Conservation (phyloP, 1,139 yeast genomes). For the Scheffersomyces parashehatae region DNA sequence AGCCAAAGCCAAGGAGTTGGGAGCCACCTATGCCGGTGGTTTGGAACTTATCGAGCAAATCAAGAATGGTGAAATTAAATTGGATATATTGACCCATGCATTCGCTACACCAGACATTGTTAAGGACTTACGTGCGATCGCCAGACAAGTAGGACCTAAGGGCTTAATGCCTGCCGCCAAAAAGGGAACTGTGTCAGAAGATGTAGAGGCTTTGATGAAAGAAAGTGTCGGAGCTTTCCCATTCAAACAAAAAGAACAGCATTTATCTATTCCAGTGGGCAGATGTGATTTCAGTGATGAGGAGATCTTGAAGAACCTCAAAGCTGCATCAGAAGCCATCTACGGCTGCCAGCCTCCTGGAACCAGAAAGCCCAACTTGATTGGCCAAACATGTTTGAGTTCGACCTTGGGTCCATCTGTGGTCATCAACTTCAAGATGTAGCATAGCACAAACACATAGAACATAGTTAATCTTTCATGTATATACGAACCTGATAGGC, state of each 20-base stretch:
- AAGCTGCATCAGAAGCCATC: conserved; percentile 68
- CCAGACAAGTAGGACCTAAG: conserved; percentile 80
- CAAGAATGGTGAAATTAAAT: conserved; percentile 49
- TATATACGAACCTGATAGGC: neutral
- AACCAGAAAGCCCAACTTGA: conserved; percentile 64
- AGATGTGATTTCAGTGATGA: conserved; percentile 76
- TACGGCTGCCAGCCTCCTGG: conserved; percentile 57
- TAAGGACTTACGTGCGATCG: conserved; percentile 60
- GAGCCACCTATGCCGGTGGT: conserved; percentile 71
- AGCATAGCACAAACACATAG: conserved; percentile 1
- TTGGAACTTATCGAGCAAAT: conserved; percentile 66
- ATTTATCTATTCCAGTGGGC: conserved; percentile 71
- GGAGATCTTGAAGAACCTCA: conserved; percentile 72
- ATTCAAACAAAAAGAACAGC: conserved; percentile 67
- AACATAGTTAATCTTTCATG: neutral
- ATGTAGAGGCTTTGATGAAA: conserved; percentile 54
- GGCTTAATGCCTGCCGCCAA: conserved; percentile 88
- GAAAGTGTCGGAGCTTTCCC: conserved; percentile 66
- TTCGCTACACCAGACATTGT: conserved; percentile 85
- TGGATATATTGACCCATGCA: conserved; percentile 69
- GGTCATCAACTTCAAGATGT: conserved; percentile 53
- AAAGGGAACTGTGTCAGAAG: conserved; percentile 82
- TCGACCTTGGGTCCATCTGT: conserved; percentile 83
- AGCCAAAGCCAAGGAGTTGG: conserved; percentile 54
- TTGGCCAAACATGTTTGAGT: conserved; percentile 70